Evolutionary conservation across 192 early-diverging fungal species (phyloP), one percentile per base, ranked within the genome.

Genomic region (Backusella parvicylindrica): DNA sequence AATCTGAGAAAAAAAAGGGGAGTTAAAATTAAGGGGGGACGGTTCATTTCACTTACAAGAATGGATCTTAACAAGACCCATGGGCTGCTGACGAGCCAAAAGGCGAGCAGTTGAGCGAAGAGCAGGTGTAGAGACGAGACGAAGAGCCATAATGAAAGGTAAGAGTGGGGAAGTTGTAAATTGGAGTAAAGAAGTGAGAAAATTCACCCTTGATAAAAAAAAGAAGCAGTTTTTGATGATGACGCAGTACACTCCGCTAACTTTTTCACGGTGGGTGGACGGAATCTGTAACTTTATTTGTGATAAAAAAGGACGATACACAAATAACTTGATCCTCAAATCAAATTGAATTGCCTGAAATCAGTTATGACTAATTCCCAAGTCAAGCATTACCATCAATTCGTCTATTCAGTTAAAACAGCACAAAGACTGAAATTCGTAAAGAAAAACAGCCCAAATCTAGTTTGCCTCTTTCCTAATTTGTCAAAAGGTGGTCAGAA

Each of bases 41-140:
- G n/a, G 1, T 68, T 68, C 33, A 23, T 38, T 68, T 38, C 37
- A 26, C 77, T 73, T 73, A 78, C 77, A 78, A 16, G 77, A 78
- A 60, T 78, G 77, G 41, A 78, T 78, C 71, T 78, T 78, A 6
- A 78, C 77, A 47, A 78, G 67, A 33, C 77, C 77, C 77, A 78
- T 78, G 3, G 77, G 71, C 36, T 78, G 77, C 31, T 78, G 77
- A 53, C 77, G 77, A 23, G 38, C 38, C 38, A 72, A 49, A 1
- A 78, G 15, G 33, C 71, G 70, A 7, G 71, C 71, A 67, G 71
- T 72, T 26, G 64, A 73, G 30, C 77, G 77, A 68, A 78, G 12
- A 53, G 77, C 67, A 69, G 77, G 77, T 16, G 77, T 47, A 18
- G 68, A 38, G 50, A 72, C 71, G 68, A 78, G 77, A 73, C 71